Evolutionary conservation across 176 grass and related monocot genomes (phyloP).

Genomic region (Coix lacrymajobi): DNA sequence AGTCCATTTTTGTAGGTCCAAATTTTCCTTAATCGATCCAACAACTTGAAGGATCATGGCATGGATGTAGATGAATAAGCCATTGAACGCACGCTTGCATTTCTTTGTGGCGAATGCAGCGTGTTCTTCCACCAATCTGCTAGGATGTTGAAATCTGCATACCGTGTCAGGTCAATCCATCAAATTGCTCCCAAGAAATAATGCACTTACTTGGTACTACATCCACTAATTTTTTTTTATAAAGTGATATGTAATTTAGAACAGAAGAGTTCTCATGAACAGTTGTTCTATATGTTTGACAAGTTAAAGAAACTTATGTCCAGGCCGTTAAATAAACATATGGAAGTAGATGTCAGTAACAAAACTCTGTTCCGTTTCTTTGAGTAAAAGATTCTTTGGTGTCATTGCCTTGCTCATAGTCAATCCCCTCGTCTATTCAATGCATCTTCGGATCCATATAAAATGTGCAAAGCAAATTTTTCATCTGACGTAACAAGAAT

Average conservation of each 20-base stretch:
- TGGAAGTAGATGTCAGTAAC: not conserved
- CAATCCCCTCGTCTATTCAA: not conserved
- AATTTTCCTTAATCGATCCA: too few relatives aligned
- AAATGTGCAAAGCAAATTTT: not conserved
- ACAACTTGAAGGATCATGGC: too few relatives aligned
- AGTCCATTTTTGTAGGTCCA: not conserved
- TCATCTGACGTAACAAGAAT: too few relatives aligned
- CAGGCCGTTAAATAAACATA: not conserved
- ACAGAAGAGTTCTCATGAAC: too few relatives aligned
- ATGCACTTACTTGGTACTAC: too few relatives aligned
- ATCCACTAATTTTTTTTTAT: too few relatives aligned
- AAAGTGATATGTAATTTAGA: too few relatives aligned
- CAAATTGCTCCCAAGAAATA: not conserved
- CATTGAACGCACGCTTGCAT: too few relatives aligned
- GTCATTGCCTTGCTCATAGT: not conserved
- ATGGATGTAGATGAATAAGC: too few relatives aligned
- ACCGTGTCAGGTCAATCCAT: too few relatives aligned
- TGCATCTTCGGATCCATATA: not conserved
- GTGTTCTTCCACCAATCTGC: not conserved
- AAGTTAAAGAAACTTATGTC: not conserved
- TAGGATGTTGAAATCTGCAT: not conserved
- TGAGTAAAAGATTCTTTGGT: not conserved
- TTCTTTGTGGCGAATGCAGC: too few relatives aligned
- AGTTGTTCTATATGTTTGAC: too few relatives aligned
- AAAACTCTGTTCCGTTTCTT: not conserved